Evolutionary conservation across 306 rosid species (phyloP).

Genomic region (Quillaja saponaria): DNA sequence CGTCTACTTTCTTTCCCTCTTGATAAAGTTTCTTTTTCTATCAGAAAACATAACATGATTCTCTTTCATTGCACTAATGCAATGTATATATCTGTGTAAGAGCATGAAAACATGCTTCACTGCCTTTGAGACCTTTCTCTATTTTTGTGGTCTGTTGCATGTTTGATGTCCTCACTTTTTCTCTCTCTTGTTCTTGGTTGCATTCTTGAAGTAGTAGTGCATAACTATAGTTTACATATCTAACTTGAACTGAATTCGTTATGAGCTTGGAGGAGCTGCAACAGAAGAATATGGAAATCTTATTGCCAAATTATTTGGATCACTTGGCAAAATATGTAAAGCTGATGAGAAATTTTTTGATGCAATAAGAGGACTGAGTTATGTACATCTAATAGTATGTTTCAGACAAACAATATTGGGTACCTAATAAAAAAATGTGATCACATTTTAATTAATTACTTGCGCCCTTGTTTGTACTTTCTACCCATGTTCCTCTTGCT

Average conservation of each 20-base stretch:
- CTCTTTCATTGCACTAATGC: too few relatives aligned
- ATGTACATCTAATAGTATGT: conserved; percentile 18
- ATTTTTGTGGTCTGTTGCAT: background rate
- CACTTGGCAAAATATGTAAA: conserved; percentile 86
- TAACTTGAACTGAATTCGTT: conserved; percentile 47
- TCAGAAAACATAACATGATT: too few relatives aligned
- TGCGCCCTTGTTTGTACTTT: background rate
- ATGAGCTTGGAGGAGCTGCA: conserved; percentile 83
- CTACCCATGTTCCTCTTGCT: conserved; percentile 15
- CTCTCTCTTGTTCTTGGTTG: background rate
- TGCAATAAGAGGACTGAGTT: conserved; percentile 93
- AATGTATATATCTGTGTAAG: too few relatives aligned
- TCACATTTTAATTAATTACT: too few relatives aligned
- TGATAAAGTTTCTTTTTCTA: too few relatives aligned
- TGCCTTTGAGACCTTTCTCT: background rate
- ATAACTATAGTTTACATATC: background rate
- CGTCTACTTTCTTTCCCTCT: too few relatives aligned
- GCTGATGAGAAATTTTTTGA: conserved; percentile 88
- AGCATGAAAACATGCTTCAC: too few relatives aligned
- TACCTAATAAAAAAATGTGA: background rate
- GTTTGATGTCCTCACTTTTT: too few relatives aligned
- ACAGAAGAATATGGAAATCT: conserved; percentile 76
- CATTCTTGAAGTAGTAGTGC: background rate
- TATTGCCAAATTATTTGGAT: conserved; percentile 71
- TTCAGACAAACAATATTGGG: background rate